Evolutionary conservation across 108 stramenopile genomes (phyloP), one percentile per base, ranked within the genome.

Genomic region (Skeletonema grethae): DNA sequence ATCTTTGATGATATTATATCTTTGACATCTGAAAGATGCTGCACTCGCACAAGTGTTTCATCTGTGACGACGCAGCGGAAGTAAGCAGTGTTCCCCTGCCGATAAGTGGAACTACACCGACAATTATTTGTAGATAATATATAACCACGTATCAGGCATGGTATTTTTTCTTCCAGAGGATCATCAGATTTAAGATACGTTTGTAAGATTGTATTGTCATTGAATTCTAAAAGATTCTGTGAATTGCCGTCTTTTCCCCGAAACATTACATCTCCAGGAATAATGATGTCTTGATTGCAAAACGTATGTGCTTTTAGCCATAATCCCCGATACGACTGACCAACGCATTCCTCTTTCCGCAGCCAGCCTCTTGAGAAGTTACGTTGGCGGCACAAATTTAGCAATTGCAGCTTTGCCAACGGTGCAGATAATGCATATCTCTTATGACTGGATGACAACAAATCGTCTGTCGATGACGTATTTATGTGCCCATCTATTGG

Each of bases 321-420:
- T 67, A 70, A 61, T 13, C 75, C 56, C 11, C 75, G 62, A 65
- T 67, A 28, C 38, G 63, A 63, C 20, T 29, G 62, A 7, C 65
- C 12, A n/a, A 20, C 41, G 31, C 50, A 29, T 63, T 59, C 25
- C 31, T 72, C 63, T 28, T 61, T 35, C 36, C 65, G 36, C 48
- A 75, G 43, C 65, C 80, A 81, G 9, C 75, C 72, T 41, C 11
- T 34, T 22, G 62, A 68, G 16, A 77, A 69, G 25, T 36, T 56
- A 64, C 62, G 35, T 36, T 70, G 70, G 4, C 53, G 68, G 48
- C 79, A 56, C 80, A 76, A 53, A 34, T 77, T 65, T 18, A 67
- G 29, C 63, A 81, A 35, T 57, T 81, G 80, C n/a, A 76, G 28
- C 30, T 81, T 81, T 22, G 61, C 75, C 75, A 76, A 69, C 7